A percentile compares a stretch with the other conserved stretches of the same genome.
These are phyloP conservation scores for Ceratobasidium theobromae DNA, from an alignment of 1,284 basidiomycete species.

Conservation along the genomic window DNA sequence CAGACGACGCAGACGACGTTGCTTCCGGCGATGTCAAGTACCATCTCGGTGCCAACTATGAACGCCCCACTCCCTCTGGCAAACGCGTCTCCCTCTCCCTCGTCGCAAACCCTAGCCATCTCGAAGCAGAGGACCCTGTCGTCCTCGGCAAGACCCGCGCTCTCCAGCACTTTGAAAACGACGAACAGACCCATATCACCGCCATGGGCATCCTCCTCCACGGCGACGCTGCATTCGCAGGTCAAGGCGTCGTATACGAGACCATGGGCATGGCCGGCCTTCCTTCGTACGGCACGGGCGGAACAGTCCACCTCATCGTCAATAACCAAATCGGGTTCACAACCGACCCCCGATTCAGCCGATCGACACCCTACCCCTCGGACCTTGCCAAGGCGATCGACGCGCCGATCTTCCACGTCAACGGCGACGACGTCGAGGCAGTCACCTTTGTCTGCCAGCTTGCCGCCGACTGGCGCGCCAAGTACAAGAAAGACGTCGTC, in stretches of 20 bases:
- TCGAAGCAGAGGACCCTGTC: constrained; percentile 96
- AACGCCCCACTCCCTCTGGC: constrained; percentile 95
- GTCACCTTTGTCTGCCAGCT: constrained; percentile 98
- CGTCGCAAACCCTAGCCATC: constrained; percentile 97
- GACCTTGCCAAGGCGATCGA: constrained; percentile 99
- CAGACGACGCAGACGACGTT: constrained; percentile 65
- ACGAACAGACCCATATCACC: constrained; percentile 72
- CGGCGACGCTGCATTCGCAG: constrained; percentile 98
- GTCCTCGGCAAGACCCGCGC: constrained; percentile 97
- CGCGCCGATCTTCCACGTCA: constrained; percentile 99
- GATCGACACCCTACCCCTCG: constrained; percentile 98
- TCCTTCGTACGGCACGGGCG: constrained; percentile 94
- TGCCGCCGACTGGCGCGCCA: constrained; percentile 96
- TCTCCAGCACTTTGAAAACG: constrained; percentile 93
- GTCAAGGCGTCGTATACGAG: constrained; percentile 98
- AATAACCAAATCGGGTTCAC: constrained; percentile 99
- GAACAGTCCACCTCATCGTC: constrained; percentile 97
- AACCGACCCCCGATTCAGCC: constrained; percentile 95
- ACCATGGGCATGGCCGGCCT: constrained; percentile 99
- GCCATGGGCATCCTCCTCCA: constrained; percentile 96
- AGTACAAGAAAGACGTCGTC: constrained; percentile 99
- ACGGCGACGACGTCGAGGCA: constrained; percentile 98
- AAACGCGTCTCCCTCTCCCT: constrained; percentile 98
- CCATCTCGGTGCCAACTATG: constrained; percentile 98
- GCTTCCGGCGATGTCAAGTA: constrained; percentile 99